Percentiles rank a stretch among this genome's conserved stretches.
These are phyloP conservation scores for Delitschia confertaspora DNA, from an alignment of 495 filamentous ascomycete species.

Conservation along the genomic window DNA sequence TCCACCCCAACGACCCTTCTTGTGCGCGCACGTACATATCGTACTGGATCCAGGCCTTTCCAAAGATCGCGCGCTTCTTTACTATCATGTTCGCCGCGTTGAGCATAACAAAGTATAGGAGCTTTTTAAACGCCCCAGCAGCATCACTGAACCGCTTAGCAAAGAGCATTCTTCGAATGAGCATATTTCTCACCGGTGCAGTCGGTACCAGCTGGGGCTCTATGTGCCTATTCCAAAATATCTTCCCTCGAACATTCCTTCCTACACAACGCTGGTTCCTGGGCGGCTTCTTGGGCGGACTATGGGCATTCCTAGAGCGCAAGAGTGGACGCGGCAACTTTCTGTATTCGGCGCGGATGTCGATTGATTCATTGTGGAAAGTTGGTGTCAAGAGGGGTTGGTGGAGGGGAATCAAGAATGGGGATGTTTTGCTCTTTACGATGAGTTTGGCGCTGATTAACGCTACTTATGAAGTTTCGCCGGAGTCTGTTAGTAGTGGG, in stretches of 20 bases:
- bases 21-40: constrained; percentile 78
- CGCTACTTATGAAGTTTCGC: constrained; percentile 64
- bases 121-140: constrained; percentile 57
- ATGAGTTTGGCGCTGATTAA: constrained; percentile 67
- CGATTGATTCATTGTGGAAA: constrained; percentile 79
- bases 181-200: constrained; percentile 64
- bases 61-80: constrained; percentile 66
- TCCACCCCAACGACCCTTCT: constrained; percentile 82
- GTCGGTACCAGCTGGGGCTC: constrained; percentile 77
- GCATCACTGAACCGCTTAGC: constrained; percentile 55
- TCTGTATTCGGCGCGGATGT: constrained; percentile 61
- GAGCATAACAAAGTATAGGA: constrained; percentile 55
- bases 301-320: constrained; percentile 68
- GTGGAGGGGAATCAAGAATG: constrained; percentile 71
- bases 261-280: constrained; percentile 79
- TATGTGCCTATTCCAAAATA: constrained; percentile 75
- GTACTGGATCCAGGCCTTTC: constrained; percentile 73
- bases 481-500: constrained; percentile 55
- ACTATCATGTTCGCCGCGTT: constrained; percentile 59
- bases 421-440: constrained; percentile 77
- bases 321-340: constrained; percentile 54
- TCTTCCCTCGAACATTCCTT: constrained; percentile 65
- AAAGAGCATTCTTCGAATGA: constrained; percentile 54
- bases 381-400: constrained; percentile 75
- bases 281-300: constrained; percentile 72